Percentiles rank a stretch among this genome's conserved stretches.
Evolutionary conservation across 2,329 filamentous ascomycete species (phyloP).

Genomic region (Stemphylium beticola): DNA sequence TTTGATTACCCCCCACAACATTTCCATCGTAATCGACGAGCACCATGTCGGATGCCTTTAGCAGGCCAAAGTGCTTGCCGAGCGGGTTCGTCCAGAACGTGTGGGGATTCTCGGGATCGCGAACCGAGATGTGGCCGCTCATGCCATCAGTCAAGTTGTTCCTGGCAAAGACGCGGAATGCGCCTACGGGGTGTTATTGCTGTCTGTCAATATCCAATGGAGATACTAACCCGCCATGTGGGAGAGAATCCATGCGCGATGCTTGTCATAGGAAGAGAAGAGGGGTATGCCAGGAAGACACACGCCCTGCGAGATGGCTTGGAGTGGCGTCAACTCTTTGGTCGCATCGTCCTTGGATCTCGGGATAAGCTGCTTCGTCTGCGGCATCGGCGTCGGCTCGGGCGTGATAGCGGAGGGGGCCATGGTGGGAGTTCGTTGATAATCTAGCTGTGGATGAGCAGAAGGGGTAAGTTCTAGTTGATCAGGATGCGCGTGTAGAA

Average conservation of each 20-base stretch:
- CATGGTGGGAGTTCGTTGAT: conserved; percentile 23
- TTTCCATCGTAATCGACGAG: conserved; percentile 68
- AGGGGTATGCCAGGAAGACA: conserved; percentile 62
- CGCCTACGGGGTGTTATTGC: conserved; percentile 33
- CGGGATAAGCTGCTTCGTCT: conserved; percentile 27
- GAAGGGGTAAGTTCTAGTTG: not conserved
- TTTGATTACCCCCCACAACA: conserved; percentile 67
- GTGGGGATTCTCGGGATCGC: conserved; percentile 67
- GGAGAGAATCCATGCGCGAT: conserved; percentile 68
- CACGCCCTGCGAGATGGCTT: conserved; percentile 56
- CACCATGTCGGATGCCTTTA: conserved; percentile 71
- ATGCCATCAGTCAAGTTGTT: conserved; percentile 72
- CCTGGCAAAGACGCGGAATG: conserved; percentile 71
- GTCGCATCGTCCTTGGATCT: conserved; percentile 27
- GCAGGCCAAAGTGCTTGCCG: conserved; percentile 68
- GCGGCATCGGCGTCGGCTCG: conserved; percentile 12
- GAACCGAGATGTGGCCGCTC: conserved; percentile 70
- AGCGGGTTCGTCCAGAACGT: conserved; percentile 74
- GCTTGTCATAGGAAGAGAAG: conserved; percentile 59
- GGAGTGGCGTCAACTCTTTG: conserved; percentile 42
- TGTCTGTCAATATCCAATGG: not conserved
- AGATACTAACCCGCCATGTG: conserved; percentile 62
- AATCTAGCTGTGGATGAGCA: conserved; percentile 3
- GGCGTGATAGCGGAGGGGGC: conserved; percentile 39
- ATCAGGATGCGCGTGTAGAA: not conserved